Evolutionary conservation across 2,329 filamentous ascomycete species (phyloP).

Genomic region (Neocatenulostroma microsporum): DNA sequence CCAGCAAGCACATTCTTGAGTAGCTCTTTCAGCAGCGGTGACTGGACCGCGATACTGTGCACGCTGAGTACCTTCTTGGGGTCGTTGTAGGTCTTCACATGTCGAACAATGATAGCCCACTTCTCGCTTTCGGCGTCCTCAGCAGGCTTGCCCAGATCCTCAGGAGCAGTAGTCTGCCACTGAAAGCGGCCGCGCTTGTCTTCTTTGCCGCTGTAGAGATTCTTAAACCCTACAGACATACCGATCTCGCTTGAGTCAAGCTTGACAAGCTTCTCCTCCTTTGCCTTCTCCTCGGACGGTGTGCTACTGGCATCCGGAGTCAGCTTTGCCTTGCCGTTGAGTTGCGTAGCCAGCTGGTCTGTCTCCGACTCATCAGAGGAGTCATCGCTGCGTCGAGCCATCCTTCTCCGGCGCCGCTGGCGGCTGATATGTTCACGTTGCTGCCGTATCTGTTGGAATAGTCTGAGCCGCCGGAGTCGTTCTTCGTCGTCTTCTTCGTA

Average conservation of each 20-base stretch:
- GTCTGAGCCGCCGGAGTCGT: neutral
- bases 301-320: neutral
- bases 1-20: slow-evolving; percentile 48
- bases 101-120: slow-evolving; percentile 54
- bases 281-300: neutral
- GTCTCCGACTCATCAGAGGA: slow-evolving; percentile 2
- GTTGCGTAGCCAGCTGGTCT: neutral
- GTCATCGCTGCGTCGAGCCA: slow-evolving; percentile 1
- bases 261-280: slow-evolving; percentile 11
- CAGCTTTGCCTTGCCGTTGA: slow-evolving; percentile 1
- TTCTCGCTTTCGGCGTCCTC: slow-evolving; percentile 56
- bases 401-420: neutral
- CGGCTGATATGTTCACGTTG: neutral
- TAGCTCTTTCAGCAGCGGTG: slow-evolving; percentile 51
- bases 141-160: slow-evolving; percentile 48
- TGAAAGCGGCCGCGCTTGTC: slow-evolving; percentile 45
- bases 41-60: slow-evolving; percentile 58
- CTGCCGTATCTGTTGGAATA: neutral
- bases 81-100: slow-evolving; percentile 44
- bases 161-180: slow-evolving; percentile 51
- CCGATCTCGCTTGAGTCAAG: slow-evolving; percentile 8
- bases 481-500: neutral
- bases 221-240: slow-evolving; percentile 37
- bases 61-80: slow-evolving; percentile 52
- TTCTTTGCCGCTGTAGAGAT: slow-evolving; percentile 45